Conservation (phyloP, 2,329 filamentous ascomycete species). For the Harringtonia lauricola region DNA sequence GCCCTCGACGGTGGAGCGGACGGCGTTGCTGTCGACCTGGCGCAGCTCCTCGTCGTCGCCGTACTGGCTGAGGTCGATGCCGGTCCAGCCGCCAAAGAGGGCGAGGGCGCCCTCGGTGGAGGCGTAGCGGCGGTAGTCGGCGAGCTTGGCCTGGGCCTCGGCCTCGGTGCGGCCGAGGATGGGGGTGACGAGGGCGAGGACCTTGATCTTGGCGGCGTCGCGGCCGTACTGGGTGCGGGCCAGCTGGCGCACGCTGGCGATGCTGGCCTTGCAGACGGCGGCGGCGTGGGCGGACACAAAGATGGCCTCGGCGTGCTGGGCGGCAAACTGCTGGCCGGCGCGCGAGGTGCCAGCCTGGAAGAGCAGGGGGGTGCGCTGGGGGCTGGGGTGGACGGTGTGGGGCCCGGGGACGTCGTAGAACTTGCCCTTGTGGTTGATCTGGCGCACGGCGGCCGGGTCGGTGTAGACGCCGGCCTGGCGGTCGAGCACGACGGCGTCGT, state of each 20-base stretch:
- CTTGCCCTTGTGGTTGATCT: constrained; percentile 5
- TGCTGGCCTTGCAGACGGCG: neutral
- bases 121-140: constrained; percentile 19
- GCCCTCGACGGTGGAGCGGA: constrained; percentile 18
- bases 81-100: constrained; percentile 15
- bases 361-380: constrained; percentile 11
- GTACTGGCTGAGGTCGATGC: constrained; percentile 19
- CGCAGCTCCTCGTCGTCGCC: constrained; percentile 26
- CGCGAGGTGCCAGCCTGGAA: constrained; percentile 14
- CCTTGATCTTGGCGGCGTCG: constrained; percentile 12
- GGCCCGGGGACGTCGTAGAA: constrained; percentile 1
- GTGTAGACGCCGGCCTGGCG: constrained; percentile 1
- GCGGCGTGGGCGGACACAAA: constrained; percentile 12
- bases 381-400: constrained; percentile 2
- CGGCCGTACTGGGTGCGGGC: constrained; percentile 18
- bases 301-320: constrained; percentile 15
- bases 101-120: constrained; percentile 12
- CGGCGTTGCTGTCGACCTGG: constrained; percentile 26
- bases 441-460: constrained; percentile 2
- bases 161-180: constrained; percentile 11
- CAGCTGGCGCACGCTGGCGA: constrained; percentile 7
- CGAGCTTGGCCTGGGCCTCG: constrained; percentile 12
- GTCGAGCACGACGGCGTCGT: constrained; percentile 7
- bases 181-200: constrained; percentile 11
- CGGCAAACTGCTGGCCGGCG: constrained; percentile 11